Evolutionary conservation across 257 asterid species (phyloP), one percentile per base, ranked within the genome.

Genomic region (Fraxinus americana): DNA sequence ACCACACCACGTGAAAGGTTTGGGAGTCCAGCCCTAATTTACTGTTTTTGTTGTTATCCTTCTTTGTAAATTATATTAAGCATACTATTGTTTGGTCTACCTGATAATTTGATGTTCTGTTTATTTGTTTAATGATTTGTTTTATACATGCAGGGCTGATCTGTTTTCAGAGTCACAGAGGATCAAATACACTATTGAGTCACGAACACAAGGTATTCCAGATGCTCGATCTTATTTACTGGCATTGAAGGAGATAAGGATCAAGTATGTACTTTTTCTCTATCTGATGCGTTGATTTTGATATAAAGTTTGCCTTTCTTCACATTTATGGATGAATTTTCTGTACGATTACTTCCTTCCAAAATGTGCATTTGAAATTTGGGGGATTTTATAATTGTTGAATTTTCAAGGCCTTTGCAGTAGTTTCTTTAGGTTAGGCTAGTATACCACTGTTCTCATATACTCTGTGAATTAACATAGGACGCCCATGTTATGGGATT

Each of bases 171-270:
- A 93, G 84, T 93, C 99, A 10, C 89, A 93, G 88, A 92, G 92
- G 87, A 93, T 92, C 84, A 88, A 96, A 70, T 88, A 85, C 90
- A 89, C 97, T 69, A 92, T 93, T 81, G 90, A 90, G 43, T 74
- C 93, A 78, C 85, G 85, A 71, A 96, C 98, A 69, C 85, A 88
- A 73, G 95, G 85, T 70, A 93, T 96, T 78, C 95, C 96, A 83
- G 98, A 96, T 86, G 97, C 93, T 68, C 90, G 99, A 36, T 85
- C 98, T 76, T 96, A 91, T 82, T 81, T 96, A 78, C 85, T 89
- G 81, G 92, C 91, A 2, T 65, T 92, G 85, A 83, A 91, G 91
- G 98, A 96, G 83, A 92, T 96, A 41, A 86, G 98, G 77, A 84
- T 87, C 83, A 96, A 92, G 99, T 96, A 93, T 80, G 93, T 84